Conservation (phyloP, 148 eudicot genomes). For the Arbutus unedo region DNA sequence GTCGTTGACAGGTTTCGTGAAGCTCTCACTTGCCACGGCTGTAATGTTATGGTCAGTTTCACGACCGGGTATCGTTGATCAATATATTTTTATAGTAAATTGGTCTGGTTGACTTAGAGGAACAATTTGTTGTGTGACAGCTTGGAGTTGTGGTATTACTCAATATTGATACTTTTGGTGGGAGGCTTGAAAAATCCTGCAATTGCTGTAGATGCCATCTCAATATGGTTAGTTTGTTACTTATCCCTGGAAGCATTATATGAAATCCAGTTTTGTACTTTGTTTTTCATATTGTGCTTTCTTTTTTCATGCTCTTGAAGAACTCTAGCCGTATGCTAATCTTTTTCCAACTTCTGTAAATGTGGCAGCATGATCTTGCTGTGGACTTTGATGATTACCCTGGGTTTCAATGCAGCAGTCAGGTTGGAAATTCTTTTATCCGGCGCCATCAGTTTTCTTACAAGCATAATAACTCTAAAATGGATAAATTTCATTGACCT, state of each 20-base stretch:
- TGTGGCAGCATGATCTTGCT: slow-evolving; percentile 41
- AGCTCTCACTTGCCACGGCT: slow-evolving; percentile 38
- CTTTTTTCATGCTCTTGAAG: no score
- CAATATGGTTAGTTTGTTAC: slow-evolving; percentile 38
- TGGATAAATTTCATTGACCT: no score
- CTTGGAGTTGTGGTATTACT: slow-evolving; percentile 56
- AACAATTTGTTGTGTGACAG: slow-evolving; percentile 26
- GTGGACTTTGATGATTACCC: slow-evolving; percentile 49
- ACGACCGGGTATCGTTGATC: no score
- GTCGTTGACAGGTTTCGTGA: slow-evolving; percentile 30
- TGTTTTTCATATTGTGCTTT: no score
- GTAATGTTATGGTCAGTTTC: slow-evolving; percentile 35
- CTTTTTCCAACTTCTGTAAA: neutral
- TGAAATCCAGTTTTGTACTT: no score
- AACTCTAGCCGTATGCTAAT: neutral
- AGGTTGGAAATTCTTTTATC: slow-evolving; percentile 24
- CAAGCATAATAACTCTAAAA: neutral
- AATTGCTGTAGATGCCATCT: slow-evolving; percentile 45
- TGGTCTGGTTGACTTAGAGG: no score
- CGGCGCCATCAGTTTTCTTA: no score
- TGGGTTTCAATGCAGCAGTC: slow-evolving; percentile 58
- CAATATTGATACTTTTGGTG: slow-evolving; percentile 49
- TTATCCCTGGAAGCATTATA: no score
- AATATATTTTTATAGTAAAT: neutral
- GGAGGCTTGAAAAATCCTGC: slow-evolving; percentile 49